Base-by-base conservation (phyloP, 805 yeast species). In the Myxozyma udenii region DNA sequence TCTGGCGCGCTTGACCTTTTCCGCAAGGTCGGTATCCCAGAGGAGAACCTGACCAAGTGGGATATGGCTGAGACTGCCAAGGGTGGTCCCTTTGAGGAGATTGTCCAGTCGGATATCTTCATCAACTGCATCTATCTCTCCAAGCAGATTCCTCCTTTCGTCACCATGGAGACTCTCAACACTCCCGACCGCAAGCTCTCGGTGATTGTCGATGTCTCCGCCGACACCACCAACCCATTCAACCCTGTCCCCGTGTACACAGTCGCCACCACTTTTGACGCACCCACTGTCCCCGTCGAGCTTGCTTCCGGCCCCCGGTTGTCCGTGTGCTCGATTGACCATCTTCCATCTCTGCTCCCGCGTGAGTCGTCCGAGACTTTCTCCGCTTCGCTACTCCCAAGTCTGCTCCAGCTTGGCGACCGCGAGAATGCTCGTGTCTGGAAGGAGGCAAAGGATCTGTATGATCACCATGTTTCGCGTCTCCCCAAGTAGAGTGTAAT, bases 171-270 rank as follows among this genome's bases (percentile, higher is more conserved):
- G 28, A 69, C 79, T 53, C 78, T 93, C 68, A 85, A 86, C 72
- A 69, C 67, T 52, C 71, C 74, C 40, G 71, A 74, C 59, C 87
- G 98, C 80, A 84, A 78, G 60, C 79, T 93, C 67, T 81, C 91
- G 71, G 87, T 95, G 16, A 88, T 93, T 55, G 97, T 93, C 47
- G 99, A 93, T 70, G 99, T 93, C 51, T 87, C 96, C 46, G 98
- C 98, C 50, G 99, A 93, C 73, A 93, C 98, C 43, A 93, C 98
- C 49, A 93, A 93, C 71, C 97, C 97, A 55, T 91, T 89, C 76
- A 93, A 93, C 74, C 99, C 99, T 51, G 80, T 93, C 53, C 98
- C 99, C 56, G 91, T 93, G 48, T 95, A 93, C 71, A 75, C 81
- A 22, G 76, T 87, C 61, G 95, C 96, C 51, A 91, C 98, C 25